Evolutionary conservation across 305 asterid genomes (phyloP).

Genomic region (Rubia tinctorum): DNA sequence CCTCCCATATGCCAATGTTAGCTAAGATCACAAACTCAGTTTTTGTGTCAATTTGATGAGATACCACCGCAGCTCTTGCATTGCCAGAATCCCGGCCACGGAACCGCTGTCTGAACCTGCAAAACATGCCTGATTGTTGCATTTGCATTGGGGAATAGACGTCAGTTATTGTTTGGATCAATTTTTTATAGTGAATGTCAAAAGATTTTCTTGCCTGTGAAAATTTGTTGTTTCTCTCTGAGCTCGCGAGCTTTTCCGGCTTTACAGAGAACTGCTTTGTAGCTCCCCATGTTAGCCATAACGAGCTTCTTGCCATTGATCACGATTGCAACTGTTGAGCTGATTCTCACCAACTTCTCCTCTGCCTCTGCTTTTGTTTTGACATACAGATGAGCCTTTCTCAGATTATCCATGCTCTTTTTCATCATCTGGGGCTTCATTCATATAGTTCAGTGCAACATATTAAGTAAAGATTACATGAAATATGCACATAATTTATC

Average conservation of each 20-base stretch:
- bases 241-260: conserved; percentile 52
- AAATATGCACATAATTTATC: not conserved
- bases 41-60: conserved; percentile 38
- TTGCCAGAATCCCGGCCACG: conserved; percentile 4
- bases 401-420: conserved; percentile 46
- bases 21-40: conserved; percentile 62
- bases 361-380: conserved; percentile 33
- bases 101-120: conserved; percentile 16
- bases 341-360: conserved; percentile 20
- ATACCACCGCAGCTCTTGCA: conserved; percentile 30
- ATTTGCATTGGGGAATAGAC: not conserved
- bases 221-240: conserved; percentile 28
- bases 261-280: conserved; percentile 52
- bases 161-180: not conserved
- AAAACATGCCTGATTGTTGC: conserved; percentile 25
- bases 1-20: conserved; percentile 67
- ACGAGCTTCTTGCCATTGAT: conserved; percentile 55
- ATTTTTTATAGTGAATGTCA: not conserved
- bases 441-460: conserved; percentile 8
- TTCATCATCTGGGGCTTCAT: conserved; percentile 41
- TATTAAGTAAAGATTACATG: not conserved
- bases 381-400: conserved; percentile 42
- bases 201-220: conserved; percentile 27
- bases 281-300: conserved; percentile 49
- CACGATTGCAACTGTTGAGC: conserved; percentile 56